These are phyloP conservation scores for Verticillium albo-atrum DNA, from an alignment of 2,329 filamentous ascomycete genomes.

Conservation along the genomic window DNA sequence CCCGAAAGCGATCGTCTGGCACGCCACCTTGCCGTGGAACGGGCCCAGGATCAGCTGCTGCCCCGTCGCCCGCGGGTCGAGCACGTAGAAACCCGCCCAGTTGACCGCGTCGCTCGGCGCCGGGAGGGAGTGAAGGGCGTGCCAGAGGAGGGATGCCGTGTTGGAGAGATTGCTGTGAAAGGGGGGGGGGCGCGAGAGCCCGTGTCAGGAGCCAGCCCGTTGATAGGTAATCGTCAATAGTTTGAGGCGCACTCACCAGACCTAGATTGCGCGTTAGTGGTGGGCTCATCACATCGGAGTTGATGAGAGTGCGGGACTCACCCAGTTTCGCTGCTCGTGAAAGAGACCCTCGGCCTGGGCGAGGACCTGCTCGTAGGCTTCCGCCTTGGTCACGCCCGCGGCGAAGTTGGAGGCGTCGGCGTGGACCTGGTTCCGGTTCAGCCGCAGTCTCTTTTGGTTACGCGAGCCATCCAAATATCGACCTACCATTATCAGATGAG, in stretches of 20 bases:
- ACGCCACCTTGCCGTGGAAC: conserved; percentile 77
- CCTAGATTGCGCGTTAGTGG: conserved; percentile 21
- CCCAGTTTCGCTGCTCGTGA: conserved; percentile 75
- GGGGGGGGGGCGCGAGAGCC: not conserved
- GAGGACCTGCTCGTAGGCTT: conserved; percentile 71
- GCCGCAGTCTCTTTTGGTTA: not conserved
- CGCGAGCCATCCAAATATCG: not conserved
- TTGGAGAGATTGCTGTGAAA: conserved; percentile 69
- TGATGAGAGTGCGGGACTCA: conserved; percentile 32
- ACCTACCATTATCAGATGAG: not conserved
- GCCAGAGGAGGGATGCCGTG: conserved; percentile 71
- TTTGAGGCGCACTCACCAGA: conserved; percentile 27
- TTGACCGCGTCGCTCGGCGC: conserved; percentile 64
- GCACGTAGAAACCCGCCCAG: conserved; percentile 77
- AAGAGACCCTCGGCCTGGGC: conserved; percentile 66
- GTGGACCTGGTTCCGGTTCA: conserved; percentile 53
- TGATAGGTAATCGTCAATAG: too few species aligned
- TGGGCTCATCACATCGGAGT: not conserved
- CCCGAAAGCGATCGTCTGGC: conserved; percentile 70
- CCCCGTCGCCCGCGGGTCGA: conserved; percentile 42
- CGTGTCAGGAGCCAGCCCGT: too few species aligned
- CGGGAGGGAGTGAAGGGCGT: conserved; percentile 70
- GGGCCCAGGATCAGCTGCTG: conserved; percentile 71
- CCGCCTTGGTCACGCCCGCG: conserved; percentile 60
- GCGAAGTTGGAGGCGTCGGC: conserved; percentile 75